Base-by-base conservation (phyloP, 768 basidiomycete species). In the Amanita rubescens region DNA sequence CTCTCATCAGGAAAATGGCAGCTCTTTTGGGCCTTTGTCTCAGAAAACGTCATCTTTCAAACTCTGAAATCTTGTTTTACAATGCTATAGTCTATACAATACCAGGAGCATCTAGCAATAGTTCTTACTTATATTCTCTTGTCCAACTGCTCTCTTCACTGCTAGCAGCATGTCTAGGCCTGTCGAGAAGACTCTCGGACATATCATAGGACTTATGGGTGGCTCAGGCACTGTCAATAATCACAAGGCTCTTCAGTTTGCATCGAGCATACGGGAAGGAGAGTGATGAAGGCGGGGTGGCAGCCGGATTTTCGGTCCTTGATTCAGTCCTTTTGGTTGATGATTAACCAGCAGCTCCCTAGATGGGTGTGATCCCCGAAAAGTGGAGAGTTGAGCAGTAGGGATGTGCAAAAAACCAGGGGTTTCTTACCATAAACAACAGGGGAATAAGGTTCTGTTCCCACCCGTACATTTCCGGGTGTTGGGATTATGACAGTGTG, bases 241-340 rank as follows among this genome's bases (percentile, higher is more conserved):
- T 88, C 0, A 58, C 68, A 12, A 69, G 76, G 32, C 70, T 85
- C 20, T 69, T 82, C 10, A 78, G 1, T 62, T 69, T 33, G 84
- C 79, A 0, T 58, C 71, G 20, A 64, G 63, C 20, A 68, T 81
- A 51, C 55, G n/a, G n/a, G n/a, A n/a, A n/a, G n/a, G 91, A 92
- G 39, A 90, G 84, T 53, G 86, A 97, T 63, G 95, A 99, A 63
- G 94, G 94, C 5, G 93, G 94, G 3, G 85, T 93, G 3, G 89
- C 87, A 3, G 84, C 85, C 45, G 92, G 92, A 11, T 87, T 84
- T 62, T 85, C 84, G 2, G 87, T 88, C 5, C 65, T 90, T 45
- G 87, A 90, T 64, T 85, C 84, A 1, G 59, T 88, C 46, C 65
- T 87, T 11, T 69, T 90, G 33, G 77, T 86, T 17, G 72, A 76